Evolutionary conservation across 2,329 filamentous ascomycete species (phyloP).

Genomic region (Zalaria obscura): DNA sequence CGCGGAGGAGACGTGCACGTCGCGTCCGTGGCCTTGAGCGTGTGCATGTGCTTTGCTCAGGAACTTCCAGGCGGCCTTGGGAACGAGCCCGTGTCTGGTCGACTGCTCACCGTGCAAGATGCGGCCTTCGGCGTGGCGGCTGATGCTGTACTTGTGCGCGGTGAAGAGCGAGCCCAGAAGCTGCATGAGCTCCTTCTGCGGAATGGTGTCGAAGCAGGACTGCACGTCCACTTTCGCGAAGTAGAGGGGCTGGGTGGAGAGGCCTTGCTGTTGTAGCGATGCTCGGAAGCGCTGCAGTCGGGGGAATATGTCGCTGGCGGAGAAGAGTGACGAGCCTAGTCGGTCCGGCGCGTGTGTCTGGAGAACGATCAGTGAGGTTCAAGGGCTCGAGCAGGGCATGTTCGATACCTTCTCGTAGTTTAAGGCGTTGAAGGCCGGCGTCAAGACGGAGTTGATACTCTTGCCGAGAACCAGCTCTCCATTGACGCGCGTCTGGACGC

Average conservation of each 20-base stretch:
- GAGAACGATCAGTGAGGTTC: not conserved
- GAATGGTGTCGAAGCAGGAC: constrained; percentile 90
- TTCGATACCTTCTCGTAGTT: constrained; percentile 57
- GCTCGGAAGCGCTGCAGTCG: constrained; percentile 57
- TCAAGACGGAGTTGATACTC: constrained; percentile 58
- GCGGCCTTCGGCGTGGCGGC: constrained; percentile 60
- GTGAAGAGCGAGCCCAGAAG: constrained; percentile 47
- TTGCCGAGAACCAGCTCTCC: constrained; percentile 41
- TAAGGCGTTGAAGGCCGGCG: constrained; percentile 61
- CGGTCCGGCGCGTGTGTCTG: constrained; percentile 31
- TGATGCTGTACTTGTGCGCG: constrained; percentile 52
- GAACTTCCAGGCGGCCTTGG: constrained; percentile 23
- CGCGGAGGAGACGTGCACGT: constrained; percentile 1
- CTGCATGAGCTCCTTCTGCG: constrained; percentile 57
- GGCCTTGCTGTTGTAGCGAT: constrained; percentile 23
- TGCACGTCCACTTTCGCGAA: constrained; percentile 90
- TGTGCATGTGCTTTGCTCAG: constrained; percentile 22
- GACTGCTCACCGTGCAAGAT: constrained; percentile 24
- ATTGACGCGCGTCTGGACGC: constrained; percentile 37
- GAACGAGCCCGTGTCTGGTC: constrained; percentile 17
- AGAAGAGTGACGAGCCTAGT: constrained; percentile 71
- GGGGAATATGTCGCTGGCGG: constrained; percentile 64
- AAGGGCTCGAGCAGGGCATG: not conserved
- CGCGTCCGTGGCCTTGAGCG: constrained; percentile 11
- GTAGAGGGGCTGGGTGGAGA: constrained; percentile 41